Evolutionary conservation across 2,329 filamentous ascomycete species (phyloP).

Genomic region (Proliferodiscus dingleyae): DNA sequence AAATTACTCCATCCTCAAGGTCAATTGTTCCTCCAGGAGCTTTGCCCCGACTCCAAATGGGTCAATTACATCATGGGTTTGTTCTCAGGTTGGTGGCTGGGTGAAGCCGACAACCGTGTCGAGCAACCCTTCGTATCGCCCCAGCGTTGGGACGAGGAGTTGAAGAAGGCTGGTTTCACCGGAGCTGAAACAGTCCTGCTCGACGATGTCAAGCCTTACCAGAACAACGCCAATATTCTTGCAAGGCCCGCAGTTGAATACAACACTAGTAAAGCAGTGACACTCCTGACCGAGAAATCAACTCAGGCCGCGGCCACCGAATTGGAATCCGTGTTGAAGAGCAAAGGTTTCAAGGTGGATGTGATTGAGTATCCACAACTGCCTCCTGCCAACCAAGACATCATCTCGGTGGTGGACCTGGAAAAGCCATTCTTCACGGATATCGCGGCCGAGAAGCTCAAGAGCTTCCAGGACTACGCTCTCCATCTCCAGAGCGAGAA

Average conservation of each 20-base stretch:
- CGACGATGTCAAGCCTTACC: slow-evolving; percentile 21
- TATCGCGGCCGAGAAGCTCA: slow-evolving; percentile 13
- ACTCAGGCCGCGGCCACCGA: not conserved
- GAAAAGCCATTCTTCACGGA: slow-evolving; percentile 24
- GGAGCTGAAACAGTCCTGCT: slow-evolving; percentile 25
- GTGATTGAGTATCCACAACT: slow-evolving; percentile 1
- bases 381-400: slow-evolving; percentile 15
- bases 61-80: slow-evolving; percentile 2
- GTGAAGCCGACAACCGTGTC: slow-evolving; percentile 20
- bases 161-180: slow-evolving; percentile 30
- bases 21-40: slow-evolving; percentile 12
- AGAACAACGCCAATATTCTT: slow-evolving; percentile 23
- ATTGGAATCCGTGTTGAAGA: not conserved
- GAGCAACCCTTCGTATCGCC: slow-evolving; percentile 24
- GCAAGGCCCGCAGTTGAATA: slow-evolving; percentile 3
- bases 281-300: slow-evolving; percentile 1
- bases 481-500: slow-evolving; percentile 1
- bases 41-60: not conserved
- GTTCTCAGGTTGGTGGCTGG: slow-evolving; percentile 18
- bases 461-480: slow-evolving; percentile 9
- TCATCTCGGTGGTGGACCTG: slow-evolving; percentile 27
- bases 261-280: not conserved
- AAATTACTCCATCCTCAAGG: slow-evolving; percentile 19
- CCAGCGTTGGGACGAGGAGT: slow-evolving; percentile 25
- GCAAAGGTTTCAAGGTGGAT: slow-evolving; percentile 10